Percentiles rank a stretch among this genome's conserved stretches.
phyloP scores from a whole-genome alignment of 1,284 basidiomycete genomes.

The Cryptococcus sp. region DNA sequence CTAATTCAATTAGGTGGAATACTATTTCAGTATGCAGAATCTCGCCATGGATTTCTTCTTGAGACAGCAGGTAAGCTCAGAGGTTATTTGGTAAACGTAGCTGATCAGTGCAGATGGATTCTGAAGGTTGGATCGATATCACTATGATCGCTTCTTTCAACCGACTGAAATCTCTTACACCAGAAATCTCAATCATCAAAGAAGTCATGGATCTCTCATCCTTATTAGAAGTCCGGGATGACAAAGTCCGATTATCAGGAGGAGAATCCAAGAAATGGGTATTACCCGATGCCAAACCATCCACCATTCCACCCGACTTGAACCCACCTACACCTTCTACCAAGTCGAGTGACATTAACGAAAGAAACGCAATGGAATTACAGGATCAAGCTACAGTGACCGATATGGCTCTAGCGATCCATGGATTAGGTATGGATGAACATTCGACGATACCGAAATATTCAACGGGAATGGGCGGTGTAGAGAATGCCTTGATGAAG shows the following conservation, averaged over 20 bases:
- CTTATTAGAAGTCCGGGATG: constrained; percentile 64
- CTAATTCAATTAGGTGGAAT: constrained; percentile 61
- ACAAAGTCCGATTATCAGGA: constrained; percentile 62
- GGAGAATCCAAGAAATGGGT: constrained; percentile 62
- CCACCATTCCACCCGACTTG: constrained; percentile 15
- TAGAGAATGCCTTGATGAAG: constrained; percentile 41
- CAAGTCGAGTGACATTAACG: not conserved
- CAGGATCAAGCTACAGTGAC: not conserved
- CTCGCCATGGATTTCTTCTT: constrained; percentile 77
- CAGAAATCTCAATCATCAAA: constrained; percentile 61
- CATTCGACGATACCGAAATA: constrained; percentile 1
- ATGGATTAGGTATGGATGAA: constrained; percentile 4
- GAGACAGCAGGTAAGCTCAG: constrained; percentile 58
- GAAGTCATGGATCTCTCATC: constrained; percentile 67
- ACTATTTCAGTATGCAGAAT: constrained; percentile 82
- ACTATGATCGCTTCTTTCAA: constrained; percentile 78
- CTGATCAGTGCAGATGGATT: constrained; percentile 66
- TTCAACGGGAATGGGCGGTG: constrained; percentile 16
- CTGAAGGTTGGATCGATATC: constrained; percentile 79
- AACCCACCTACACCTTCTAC: constrained; percentile 2
- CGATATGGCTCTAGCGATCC: not conserved
- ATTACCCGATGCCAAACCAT: constrained; percentile 59
- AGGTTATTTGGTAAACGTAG: not conserved
- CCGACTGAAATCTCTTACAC: constrained; percentile 67
- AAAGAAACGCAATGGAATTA: not conserved